A percentile compares a stretch with the other conserved stretches of the same genome.
These are phyloP conservation scores for Graphium sp. DNA, from an alignment of 2,329 filamentous ascomycete species.

Conservation along the genomic window DNA sequence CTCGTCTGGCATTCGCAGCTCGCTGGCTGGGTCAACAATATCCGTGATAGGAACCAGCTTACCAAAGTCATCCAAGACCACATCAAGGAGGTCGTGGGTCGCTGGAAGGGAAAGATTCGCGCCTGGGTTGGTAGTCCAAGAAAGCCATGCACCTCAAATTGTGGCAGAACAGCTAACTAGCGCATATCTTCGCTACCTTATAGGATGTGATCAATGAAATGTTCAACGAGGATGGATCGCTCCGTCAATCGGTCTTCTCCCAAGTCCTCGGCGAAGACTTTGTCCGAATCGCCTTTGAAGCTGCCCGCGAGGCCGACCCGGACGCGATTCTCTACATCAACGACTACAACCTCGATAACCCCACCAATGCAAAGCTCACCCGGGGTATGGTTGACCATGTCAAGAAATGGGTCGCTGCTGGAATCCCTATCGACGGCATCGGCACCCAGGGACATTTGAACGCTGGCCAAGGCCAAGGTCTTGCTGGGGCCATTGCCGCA, in stretches of 20 bases:
- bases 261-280: slow-evolving; percentile 54
- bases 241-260: slow-evolving; percentile 47
- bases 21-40: slow-evolving; percentile 39
- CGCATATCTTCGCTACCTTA: neutral
- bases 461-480: slow-evolving; percentile 14
- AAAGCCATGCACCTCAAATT: neutral
- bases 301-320: slow-evolving; percentile 50
- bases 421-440: slow-evolving; percentile 49
- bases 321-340: slow-evolving; percentile 59
- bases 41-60: slow-evolving; percentile 32
- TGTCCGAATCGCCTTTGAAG: slow-evolving; percentile 51
- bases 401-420: slow-evolving; percentile 43
- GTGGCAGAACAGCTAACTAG: neutral
- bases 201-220: slow-evolving; percentile 48
- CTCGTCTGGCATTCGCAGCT: slow-evolving; percentile 48
- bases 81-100: slow-evolving; percentile 35
- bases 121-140: slow-evolving; percentile 19
- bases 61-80: slow-evolving; percentile 41
- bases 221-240: slow-evolving; percentile 40
- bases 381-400: slow-evolving; percentile 39
- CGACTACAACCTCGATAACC: slow-evolving; percentile 51
- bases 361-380: slow-evolving; percentile 37
- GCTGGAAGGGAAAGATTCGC: slow-evolving; percentile 47
- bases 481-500: slow-evolving; percentile 30
- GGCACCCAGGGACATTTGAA: slow-evolving; percentile 35